Evolutionary conservation across 768 basidiomycete genomes (phyloP).

Genomic region (Podaxis sp.): DNA sequence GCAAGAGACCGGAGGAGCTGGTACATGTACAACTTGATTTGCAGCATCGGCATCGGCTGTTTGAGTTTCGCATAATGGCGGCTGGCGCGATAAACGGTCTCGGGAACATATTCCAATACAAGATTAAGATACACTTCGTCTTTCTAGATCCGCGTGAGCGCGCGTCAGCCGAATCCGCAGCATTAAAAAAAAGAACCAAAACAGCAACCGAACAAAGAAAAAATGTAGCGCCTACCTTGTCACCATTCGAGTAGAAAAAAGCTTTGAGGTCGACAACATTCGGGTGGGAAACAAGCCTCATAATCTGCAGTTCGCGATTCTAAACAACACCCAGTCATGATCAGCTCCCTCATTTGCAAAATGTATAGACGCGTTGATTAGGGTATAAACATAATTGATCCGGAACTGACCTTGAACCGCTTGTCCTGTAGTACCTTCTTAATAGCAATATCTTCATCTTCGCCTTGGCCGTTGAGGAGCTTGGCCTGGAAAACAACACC

Average conservation of each 20-base stretch:
- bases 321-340: slow-evolving; percentile 27
- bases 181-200: not conserved
- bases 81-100: slow-evolving; percentile 98
- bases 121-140: slow-evolving; percentile 99
- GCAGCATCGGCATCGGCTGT: slow-evolving; percentile 99
- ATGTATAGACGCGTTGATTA: slow-evolving; percentile 11
- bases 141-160: slow-evolving; percentile 55
- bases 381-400: slow-evolving; percentile 20
- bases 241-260: slow-evolving; percentile 99
- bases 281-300: slow-evolving; percentile 94
- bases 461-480: slow-evolving; percentile 64
- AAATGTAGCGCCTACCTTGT: slow-evolving; percentile 71
- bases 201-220: slow-evolving; percentile 1
- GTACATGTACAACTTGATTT: slow-evolving; percentile 99
- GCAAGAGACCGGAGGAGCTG: slow-evolving; percentile 97
- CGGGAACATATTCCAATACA: slow-evolving; percentile 98
- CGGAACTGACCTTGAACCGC: slow-evolving; percentile 91
- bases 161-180: not conserved
- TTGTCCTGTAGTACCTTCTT: slow-evolving; percentile 99
- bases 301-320: slow-evolving; percentile 99
- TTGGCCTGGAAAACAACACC: slow-evolving; percentile 98
- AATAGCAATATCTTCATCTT: slow-evolving; percentile 91
- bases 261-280: slow-evolving; percentile 97
- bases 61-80: slow-evolving; percentile 99
- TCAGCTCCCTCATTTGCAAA: not conserved